phyloP scores from a whole-genome alignment of 306 rosid genomes.

The Cajanus cajan region DNA sequence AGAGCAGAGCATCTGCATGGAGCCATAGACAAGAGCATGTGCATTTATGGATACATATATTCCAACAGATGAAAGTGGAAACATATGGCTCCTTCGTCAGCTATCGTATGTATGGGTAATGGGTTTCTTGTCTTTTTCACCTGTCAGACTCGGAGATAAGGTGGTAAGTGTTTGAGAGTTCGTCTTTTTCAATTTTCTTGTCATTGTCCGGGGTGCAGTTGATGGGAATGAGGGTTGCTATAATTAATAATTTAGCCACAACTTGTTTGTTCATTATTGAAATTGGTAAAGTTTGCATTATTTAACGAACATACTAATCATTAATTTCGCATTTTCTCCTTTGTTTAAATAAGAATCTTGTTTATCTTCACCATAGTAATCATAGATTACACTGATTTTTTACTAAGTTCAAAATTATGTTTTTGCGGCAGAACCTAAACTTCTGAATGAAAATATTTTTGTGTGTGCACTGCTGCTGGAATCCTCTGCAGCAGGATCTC shows the following conservation, averaged over 20 bases:
- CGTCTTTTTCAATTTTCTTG: background rate
- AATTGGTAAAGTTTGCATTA: background rate
- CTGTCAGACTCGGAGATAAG: background rate
- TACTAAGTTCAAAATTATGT: background rate
- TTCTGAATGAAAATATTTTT: too few species aligned
- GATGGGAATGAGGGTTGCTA: background rate
- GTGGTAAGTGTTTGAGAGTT: background rate
- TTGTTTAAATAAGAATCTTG: background rate
- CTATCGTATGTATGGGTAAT: background rate
- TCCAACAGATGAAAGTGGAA: background rate
- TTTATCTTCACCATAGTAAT: background rate
- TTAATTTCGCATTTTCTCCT: background rate
- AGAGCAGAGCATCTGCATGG: background rate
- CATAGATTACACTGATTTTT: background rate
- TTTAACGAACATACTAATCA: background rate
- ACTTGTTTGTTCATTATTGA: background rate
- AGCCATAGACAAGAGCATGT: background rate
- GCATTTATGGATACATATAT: background rate
- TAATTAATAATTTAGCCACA: background rate
- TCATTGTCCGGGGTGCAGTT: background rate
- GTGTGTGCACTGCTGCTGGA: too few species aligned
- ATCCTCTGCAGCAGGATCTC: too few species aligned
- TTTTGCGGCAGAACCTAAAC: background rate
- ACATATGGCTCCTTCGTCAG: background rate
- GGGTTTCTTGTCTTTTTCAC: conserved; percentile 14